Percentiles rank a stretch among this genome's conserved stretches.
Evolutionary conservation across 192 early-diverging fungal species (phyloP).

Genomic region (Coemansia sp.): DNA sequence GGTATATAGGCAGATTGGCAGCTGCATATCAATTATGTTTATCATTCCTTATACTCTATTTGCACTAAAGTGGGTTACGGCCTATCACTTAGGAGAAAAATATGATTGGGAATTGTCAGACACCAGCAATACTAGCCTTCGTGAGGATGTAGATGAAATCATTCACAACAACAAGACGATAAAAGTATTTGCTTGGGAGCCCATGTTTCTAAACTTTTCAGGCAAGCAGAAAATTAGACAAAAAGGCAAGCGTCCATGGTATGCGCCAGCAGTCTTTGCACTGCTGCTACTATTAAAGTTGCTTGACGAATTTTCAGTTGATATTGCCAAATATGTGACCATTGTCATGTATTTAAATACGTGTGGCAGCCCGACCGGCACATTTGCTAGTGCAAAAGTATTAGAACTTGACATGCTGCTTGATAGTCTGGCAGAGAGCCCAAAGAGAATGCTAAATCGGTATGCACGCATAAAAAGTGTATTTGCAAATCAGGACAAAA

Average conservation of each 20-base stretch:
- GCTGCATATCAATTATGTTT: conserved; percentile 14
- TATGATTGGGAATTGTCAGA: background rate
- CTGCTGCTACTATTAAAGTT: too few relatives aligned
- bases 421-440: too few relatives aligned
- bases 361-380: conserved; percentile 10
- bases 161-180: conserved; percentile 14
- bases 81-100: background rate
- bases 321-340: too few relatives aligned
- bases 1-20: conserved; percentile 18
- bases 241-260: conserved; percentile 17
- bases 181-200: conserved; percentile 44
- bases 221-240: background rate
- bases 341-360: too few relatives aligned
- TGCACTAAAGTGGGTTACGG: background rate
- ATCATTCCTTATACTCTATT: background rate
- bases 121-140: too few relatives aligned
- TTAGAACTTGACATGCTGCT: too few relatives aligned
- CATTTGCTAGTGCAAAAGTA: background rate
- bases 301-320: too few relatives aligned
- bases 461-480: background rate
- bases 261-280: conserved; percentile 18
- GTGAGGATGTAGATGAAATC: conserved; percentile 6
- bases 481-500: background rate
- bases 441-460: too few relatives aligned
- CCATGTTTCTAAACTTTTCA: background rate